These are phyloP conservation scores for Teunomyces kruisii DNA, from an alignment of 805 yeast species.

Conservation along the genomic window DNA sequence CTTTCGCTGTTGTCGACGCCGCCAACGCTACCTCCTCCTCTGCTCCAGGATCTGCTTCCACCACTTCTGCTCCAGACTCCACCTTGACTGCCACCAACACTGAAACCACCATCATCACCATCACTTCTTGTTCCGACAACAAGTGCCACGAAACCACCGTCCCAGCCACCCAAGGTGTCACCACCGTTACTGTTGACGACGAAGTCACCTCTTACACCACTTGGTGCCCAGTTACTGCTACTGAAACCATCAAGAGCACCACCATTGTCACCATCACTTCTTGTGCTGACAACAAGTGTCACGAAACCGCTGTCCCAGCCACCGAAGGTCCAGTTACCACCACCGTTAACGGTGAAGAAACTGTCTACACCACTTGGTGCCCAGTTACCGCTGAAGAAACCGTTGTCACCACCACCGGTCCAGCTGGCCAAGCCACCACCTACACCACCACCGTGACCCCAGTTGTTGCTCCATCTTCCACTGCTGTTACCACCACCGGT, in stretches of 20 bases:
- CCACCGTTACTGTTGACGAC: constrained; percentile 22
- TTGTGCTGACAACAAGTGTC: constrained; percentile 31
- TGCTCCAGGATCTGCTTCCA: constrained; percentile 15
- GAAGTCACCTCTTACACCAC: constrained; percentile 27
- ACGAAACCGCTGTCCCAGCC: constrained; percentile 16
- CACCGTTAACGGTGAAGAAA: constrained; percentile 31
- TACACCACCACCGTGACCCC: constrained; percentile 9
- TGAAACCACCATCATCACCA: constrained; percentile 20
- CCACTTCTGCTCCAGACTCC: constrained; percentile 8
- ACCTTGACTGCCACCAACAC: constrained; percentile 10
- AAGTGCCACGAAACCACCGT: constrained; percentile 25
- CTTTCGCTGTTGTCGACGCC: constrained; percentile 16
- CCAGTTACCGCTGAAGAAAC: constrained; percentile 16
- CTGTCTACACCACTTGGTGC: constrained; percentile 43
- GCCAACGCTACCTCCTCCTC: constrained; percentile 9
- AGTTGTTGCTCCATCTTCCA: constrained; percentile 3
- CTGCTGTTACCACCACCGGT: constrained; percentile 10
- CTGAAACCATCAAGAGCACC: constrained; percentile 12
- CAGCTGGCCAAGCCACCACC: constrained; percentile 23
- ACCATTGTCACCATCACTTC: constrained; percentile 39
- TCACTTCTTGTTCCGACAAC: constrained; percentile 26
- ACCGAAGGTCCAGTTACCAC: constrained; percentile 24
- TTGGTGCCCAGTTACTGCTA: constrained; percentile 27
- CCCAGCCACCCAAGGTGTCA: constrained; percentile 29
- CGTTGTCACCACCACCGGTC: constrained; percentile 11